phyloP scores from a whole-genome alignment of 2,329 filamentous ascomycete genomes.

The Exophiala alcalophila region DNA sequence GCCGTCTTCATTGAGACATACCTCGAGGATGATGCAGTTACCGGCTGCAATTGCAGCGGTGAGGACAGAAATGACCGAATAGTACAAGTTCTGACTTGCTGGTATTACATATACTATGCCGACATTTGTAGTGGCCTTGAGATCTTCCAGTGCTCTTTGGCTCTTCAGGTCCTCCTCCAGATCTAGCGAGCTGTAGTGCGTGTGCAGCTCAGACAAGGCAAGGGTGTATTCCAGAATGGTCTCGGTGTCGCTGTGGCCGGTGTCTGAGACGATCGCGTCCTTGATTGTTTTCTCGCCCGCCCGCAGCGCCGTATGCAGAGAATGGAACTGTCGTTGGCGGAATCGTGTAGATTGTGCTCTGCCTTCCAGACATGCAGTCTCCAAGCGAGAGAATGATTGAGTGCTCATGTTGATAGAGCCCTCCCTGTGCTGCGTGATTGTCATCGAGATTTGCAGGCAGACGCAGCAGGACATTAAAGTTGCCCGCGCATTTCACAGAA shows the following conservation, averaged over 20 bases:
- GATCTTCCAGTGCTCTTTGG: conserved; percentile 3
- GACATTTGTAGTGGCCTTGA: conserved; percentile 5
- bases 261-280: conserved; percentile 36
- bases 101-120: conserved; percentile 35
- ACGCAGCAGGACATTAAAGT: conserved; percentile 21
- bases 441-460: conserved; percentile 29
- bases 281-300: conserved; percentile 33
- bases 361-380: conserved; percentile 40
- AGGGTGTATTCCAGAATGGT: conserved; percentile 34
- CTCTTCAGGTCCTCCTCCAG: conserved; percentile 28
- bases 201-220: conserved; percentile 33
- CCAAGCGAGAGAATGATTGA: conserved; percentile 35
- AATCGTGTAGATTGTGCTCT: conserved; percentile 40
- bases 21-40: conserved; percentile 38
- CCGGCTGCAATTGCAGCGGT: conserved; percentile 39
- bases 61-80: conserved; percentile 35
- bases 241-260: conserved; percentile 35
- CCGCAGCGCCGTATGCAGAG: conserved; percentile 37
- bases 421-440: no score
- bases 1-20: conserved; percentile 12
- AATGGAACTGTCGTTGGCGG: conserved; percentile 41
- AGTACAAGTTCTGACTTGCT: conserved; percentile 34
- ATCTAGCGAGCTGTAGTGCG: conserved; percentile 34
- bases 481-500: no score
- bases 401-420: conserved; percentile 29